phyloP scores from a whole-genome alignment of 2,329 filamentous ascomycete species.

The Thelonectria blattea region DNA sequence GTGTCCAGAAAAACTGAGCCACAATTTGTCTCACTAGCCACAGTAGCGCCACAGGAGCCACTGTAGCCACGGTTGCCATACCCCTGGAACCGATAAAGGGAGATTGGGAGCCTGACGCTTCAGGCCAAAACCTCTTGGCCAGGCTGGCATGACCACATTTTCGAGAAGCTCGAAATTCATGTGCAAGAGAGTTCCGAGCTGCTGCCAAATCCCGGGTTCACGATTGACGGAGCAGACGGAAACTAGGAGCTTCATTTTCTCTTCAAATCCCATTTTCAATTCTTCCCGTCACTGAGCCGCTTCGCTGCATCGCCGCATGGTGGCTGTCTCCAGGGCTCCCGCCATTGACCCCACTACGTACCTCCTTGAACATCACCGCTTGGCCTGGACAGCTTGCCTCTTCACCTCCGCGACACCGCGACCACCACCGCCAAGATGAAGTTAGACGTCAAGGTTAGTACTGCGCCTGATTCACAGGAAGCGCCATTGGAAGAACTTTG shows the following conservation, averaged over 20 bases:
- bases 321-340: constrained; percentile 36
- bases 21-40: not conserved
- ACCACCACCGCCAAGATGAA: constrained; percentile 45
- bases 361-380: constrained; percentile 37
- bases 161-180: constrained; percentile 37
- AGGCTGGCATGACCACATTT: constrained; percentile 42
- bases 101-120: constrained; percentile 31
- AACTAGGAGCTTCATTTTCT: not conserved
- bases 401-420: constrained; percentile 36
- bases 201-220: constrained; percentile 24
- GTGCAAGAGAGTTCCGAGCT: constrained; percentile 32
- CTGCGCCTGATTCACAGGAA: not conserved
- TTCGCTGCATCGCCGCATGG: constrained; percentile 32
- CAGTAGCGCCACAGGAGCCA: not conserved
- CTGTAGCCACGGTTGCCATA: constrained; percentile 9
- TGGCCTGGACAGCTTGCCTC: constrained; percentile 38
- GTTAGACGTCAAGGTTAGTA: constrained; percentile 51
- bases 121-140: constrained; percentile 39
- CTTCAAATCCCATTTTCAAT: not conserved
- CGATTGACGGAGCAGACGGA: constrained; percentile 28
- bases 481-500: not conserved
- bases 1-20: not conserved
- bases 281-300: constrained; percentile 6
- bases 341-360: constrained; percentile 37
- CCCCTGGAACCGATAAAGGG: constrained; percentile 28